These are phyloP conservation scores for Ustilago vetiveriae DNA, from an alignment of 1,284 basidiomycete genomes.

Conservation along the genomic window DNA sequence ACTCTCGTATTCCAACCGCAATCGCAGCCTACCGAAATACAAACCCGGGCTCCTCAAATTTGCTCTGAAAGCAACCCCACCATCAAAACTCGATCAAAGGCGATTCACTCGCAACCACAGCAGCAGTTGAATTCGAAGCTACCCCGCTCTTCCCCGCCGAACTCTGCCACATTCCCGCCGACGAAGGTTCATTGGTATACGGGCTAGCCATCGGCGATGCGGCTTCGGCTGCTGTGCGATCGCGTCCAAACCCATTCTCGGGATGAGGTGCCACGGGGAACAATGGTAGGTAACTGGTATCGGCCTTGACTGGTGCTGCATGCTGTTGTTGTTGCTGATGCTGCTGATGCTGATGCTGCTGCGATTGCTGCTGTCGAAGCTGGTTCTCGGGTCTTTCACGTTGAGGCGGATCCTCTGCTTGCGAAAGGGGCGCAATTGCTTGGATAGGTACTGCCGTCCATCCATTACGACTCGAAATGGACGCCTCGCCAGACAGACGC, in stretches of 20 bases:
- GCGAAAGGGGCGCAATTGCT: constrained; percentile 18
- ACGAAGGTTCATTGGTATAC: constrained; percentile 41
- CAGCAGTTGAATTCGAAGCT: background rate
- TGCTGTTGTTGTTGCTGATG: constrained; percentile 10
- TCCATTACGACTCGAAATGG: constrained; percentile 26
- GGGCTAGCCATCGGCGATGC: constrained; percentile 25
- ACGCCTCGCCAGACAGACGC: constrained; percentile 25
- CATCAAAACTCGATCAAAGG: constrained; percentile 52
- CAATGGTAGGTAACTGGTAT: constrained; percentile 38
- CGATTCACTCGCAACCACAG: constrained; percentile 23
- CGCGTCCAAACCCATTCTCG: constrained; percentile 35
- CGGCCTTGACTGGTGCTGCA: constrained; percentile 9
- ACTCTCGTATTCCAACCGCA: too few relatives aligned
- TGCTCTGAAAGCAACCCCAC: too few relatives aligned
- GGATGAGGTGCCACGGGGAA: constrained; percentile 49
- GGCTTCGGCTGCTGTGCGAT: constrained; percentile 15
- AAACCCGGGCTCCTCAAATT: too few relatives aligned
- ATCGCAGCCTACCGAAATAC: too few relatives aligned
- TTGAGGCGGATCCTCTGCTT: constrained; percentile 1
- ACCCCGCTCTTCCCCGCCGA: constrained; percentile 27
- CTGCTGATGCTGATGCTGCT: background rate
- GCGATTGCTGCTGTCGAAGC: background rate
- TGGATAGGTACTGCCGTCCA: constrained; percentile 28
- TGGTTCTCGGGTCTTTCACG: constrained; percentile 3
- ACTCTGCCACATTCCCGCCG: constrained; percentile 51